phyloP scores from a whole-genome alignment of 1,284 basidiomycete species.

The Peniophora sp. region DNA sequence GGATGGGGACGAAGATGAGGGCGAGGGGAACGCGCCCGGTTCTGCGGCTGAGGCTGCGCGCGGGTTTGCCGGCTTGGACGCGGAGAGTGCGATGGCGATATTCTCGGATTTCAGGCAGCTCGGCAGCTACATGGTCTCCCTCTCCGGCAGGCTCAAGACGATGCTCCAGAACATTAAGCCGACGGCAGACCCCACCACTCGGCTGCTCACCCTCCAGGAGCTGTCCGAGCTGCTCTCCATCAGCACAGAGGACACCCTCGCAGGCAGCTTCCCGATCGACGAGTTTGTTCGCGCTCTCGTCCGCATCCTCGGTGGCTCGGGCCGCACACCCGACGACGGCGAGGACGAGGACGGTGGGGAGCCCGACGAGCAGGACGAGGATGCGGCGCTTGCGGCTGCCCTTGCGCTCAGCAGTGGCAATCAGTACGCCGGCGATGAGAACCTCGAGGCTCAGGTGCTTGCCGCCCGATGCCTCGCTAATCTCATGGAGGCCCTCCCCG shows the following conservation, averaged over 20 bases:
- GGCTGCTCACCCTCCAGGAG: conserved; percentile 88
- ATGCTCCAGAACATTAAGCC: conserved; percentile 87
- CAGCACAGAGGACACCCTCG: conserved; percentile 94
- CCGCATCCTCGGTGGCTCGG: conserved; percentile 83
- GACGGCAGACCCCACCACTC: conserved; percentile 72
- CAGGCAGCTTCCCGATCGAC: conserved; percentile 91
- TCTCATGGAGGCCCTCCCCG: conserved; percentile 93
- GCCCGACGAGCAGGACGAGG: conserved; percentile 75
- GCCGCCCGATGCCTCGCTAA: conserved; percentile 94
- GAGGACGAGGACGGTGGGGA: conserved; percentile 46
- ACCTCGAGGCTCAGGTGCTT: conserved; percentile 86
- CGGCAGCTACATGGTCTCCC: conserved; percentile 85
- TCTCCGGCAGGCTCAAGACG: conserved; percentile 81
- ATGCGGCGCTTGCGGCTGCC: conserved; percentile 79
- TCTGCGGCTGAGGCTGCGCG: conserved; percentile 24
- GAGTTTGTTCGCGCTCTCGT: conserved; percentile 91
- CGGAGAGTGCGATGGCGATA: conserved; percentile 71
- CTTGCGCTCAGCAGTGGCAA: conserved; percentile 67
- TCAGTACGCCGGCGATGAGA: conserved; percentile 68
- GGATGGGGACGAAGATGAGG: conserved; percentile 34
- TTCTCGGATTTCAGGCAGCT: conserved; percentile 81
- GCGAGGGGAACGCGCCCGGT: conserved; percentile 33
- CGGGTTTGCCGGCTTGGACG: conserved; percentile 58
- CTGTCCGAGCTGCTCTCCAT: conserved; percentile 93
- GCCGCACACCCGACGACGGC: conserved; percentile 62